phyloP scores from a whole-genome alignment of 169 alveolate species.

The Eimeria necatrix region DNA sequence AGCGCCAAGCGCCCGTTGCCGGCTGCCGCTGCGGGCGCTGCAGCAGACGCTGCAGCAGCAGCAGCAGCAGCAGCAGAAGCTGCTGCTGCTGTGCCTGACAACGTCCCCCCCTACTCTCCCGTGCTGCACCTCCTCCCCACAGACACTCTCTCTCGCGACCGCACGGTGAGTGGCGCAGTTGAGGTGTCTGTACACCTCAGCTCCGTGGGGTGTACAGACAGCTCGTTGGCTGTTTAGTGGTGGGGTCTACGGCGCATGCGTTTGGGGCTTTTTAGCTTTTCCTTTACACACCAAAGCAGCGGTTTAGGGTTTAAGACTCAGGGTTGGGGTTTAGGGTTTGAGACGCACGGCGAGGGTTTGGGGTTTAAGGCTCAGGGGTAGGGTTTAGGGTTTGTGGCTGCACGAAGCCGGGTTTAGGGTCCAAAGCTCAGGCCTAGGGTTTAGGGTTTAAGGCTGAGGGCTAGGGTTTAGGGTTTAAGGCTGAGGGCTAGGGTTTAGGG shows the following conservation, averaged over 20 bases:
- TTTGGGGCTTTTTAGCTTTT: not conserved
- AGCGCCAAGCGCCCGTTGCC: conserved; percentile 71
- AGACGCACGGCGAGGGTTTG: not conserved
- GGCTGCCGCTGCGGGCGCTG: not conserved
- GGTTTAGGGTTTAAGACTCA: not conserved
- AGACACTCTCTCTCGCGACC: conserved; percentile 56
- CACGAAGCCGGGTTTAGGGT: conserved; percentile 83
- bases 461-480: not conserved
- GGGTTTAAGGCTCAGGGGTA: not conserved
- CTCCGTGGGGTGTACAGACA: not conserved
- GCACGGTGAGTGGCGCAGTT: conserved; percentile 28
- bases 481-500: not conserved
- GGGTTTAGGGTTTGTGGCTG: not conserved
- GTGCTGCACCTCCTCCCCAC: conserved; percentile 47
- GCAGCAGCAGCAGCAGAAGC: not conserved
- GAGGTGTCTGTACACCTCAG: not conserved
- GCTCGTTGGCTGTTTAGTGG: not conserved
- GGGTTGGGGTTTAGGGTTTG: conserved; percentile 4
- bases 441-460: not conserved
- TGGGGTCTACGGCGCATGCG: not conserved
- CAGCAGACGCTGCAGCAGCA: not conserved
- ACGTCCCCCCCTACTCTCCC: conserved; percentile 67
- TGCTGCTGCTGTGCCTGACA: conserved; percentile 50
- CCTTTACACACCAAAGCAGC: too few species aligned
- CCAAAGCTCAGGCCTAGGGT: not conserved